These are phyloP conservation scores for Cutaneotrichosporon cavernicola DNA, from an alignment of 1,284 basidiomycete genomes.

Conservation along the genomic window DNA sequence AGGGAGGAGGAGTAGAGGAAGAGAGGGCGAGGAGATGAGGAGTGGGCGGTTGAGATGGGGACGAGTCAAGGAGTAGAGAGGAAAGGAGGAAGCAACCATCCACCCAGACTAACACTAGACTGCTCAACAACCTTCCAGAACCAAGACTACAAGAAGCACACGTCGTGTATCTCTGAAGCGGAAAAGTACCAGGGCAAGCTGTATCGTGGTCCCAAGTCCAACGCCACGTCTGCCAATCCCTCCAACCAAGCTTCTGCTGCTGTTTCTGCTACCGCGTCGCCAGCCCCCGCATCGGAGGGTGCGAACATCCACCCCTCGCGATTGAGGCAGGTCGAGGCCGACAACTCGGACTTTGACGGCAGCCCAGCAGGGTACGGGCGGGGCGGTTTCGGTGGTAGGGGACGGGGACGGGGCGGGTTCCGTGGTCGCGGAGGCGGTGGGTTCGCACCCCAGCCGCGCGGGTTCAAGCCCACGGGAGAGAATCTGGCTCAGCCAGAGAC, in stretches of 20 bases:
- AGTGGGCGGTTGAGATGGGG: no score
- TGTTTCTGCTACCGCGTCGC: slow-evolving; percentile 22
- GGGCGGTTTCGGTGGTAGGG: neutral
- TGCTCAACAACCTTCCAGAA: slow-evolving; percentile 76
- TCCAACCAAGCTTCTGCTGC: neutral
- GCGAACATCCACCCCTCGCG: slow-evolving; percentile 44
- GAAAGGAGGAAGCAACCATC: no score
- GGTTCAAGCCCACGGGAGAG: slow-evolving; percentile 30
- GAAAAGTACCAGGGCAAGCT: slow-evolving; percentile 86
- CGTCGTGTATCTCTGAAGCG: slow-evolving; percentile 79
- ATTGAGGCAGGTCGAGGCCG: slow-evolving; percentile 19
- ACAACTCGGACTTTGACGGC: neutral
- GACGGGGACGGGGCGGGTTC: slow-evolving; percentile 20
- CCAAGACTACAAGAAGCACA: slow-evolving; percentile 75
- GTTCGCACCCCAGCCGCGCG: neutral
- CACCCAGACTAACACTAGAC: slow-evolving; percentile 54
- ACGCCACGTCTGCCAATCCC: neutral
- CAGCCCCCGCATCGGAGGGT: slow-evolving; percentile 21
- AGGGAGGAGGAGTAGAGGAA: no score
- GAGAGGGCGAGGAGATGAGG: no score
- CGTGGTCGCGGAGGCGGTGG: slow-evolving; percentile 16
- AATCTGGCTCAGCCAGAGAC: slow-evolving; percentile 37
- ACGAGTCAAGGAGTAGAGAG: no score
- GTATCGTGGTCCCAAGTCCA: slow-evolving; percentile 62
- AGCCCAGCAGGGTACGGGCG: neutral